A percentile compares a stretch with the other conserved stretches of the same genome.
These are phyloP conservation scores for Magnaporthiopsis incrustans DNA, from an alignment of 2,329 filamentous ascomycete genomes.

Conservation along the genomic window DNA sequence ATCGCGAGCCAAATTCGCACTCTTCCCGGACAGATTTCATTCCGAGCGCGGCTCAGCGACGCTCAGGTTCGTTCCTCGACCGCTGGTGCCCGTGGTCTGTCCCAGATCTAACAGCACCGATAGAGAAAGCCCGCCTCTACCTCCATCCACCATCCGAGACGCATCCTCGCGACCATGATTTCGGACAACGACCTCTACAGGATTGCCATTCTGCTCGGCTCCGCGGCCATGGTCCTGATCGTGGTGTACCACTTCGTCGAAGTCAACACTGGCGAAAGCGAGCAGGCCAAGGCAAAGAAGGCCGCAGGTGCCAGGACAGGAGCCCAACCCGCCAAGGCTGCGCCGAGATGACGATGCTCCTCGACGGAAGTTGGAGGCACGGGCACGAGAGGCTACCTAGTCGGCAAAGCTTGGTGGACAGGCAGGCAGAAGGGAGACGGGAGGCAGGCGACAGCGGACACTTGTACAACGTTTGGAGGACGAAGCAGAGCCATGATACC, in stretches of 20 bases:
- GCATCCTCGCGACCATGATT: slow-evolving; percentile 63
- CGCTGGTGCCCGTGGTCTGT: no score
- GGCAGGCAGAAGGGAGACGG: neutral
- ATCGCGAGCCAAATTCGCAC: neutral
- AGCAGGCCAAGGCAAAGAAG: slow-evolving; percentile 17
- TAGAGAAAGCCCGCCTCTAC: neutral
- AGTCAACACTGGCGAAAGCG: slow-evolving; percentile 60
- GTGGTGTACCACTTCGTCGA: slow-evolving; percentile 95
- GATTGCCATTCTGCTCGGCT: slow-evolving; percentile 88
- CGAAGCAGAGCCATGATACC: neutral
- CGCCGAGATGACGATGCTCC: slow-evolving; percentile 3
- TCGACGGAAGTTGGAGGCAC: neutral
- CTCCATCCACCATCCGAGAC: neutral
- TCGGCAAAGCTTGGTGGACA: neutral
- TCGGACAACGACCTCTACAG: slow-evolving; percentile 86
- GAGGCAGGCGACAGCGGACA: neutral
- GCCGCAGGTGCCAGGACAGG: neutral
- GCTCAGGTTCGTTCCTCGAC: neutral
- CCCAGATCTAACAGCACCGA: neutral
- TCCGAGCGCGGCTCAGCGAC: neutral
- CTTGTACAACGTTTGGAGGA: neutral
- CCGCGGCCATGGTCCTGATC: slow-evolving; percentile 82
- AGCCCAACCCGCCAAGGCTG: slow-evolving; percentile 1
- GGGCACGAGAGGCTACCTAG: neutral
- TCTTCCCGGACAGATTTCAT: neutral